Base-by-base conservation (phyloP, 345 rosid species). In the Lenwebbia sp. region DNA sequence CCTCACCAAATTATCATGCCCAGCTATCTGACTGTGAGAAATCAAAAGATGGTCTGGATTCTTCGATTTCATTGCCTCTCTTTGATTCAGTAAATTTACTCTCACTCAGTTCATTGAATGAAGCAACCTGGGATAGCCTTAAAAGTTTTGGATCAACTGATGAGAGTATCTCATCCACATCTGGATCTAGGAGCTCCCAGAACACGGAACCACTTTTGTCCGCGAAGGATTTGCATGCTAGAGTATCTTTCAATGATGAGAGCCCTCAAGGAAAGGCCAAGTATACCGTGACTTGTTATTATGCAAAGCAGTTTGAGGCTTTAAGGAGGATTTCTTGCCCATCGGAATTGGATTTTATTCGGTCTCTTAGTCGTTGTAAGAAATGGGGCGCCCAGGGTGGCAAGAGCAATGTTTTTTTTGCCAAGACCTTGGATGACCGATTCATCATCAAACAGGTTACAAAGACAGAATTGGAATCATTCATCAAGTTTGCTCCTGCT, bases 361-460 rank as follows among this genome's bases (percentile, higher is more conserved):
- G 96, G 85, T 97, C 99, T 87, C 96, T 97, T 82, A 94, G 99
- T 87, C 99, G 97, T 50, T 97, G 99, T 91, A 95, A 94, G 90
- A 97, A 97, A 92, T 97, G 99, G 99, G 98, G 96, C 65, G 99
- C 99, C 76, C 99, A 97, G 60, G 99, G 99, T 87, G 99, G 99
- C 86, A 97, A 97, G 95, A 97, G 99, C 92, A 97, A 96, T 86
- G 99, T 94, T 84, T 97, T 97, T 89, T 97, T 97, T 85, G 99
- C 99, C 51, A 97, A 97, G 90, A 92, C 98, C 82, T 93, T 95
- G 90, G 99, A 97, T 84, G 99, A 97, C 81, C 95, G 99, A 37
- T 97, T 97, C 88, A 95, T 97, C 84, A 94, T 97, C 93, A 97
- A 97, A 88, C 98, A 95, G 89, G 99, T 96, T 74, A 94, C 99